phyloP scores from a whole-genome alignment of 352 stramenopile genomes.

The Phytophthora sojae region DNA sequence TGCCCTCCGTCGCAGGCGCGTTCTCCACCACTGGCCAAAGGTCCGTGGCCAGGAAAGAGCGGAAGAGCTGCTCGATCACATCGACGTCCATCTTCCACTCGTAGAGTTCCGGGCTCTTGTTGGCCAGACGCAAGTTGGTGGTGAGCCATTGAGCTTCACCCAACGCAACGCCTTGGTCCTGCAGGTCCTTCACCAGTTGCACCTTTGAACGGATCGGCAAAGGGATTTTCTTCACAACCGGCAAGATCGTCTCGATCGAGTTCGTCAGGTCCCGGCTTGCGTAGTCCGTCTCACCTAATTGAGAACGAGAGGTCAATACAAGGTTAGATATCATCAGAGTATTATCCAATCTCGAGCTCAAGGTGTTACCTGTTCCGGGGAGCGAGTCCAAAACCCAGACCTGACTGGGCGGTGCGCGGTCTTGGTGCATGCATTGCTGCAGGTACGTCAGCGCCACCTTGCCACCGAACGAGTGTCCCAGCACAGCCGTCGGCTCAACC shows the following conservation, averaged over 20 bases:
- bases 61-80: constrained; percentile 79
- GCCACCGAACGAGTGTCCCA: constrained; percentile 83
- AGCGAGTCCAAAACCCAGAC: constrained; percentile 81
- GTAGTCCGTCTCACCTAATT: constrained; percentile 65
- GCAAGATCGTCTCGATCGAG: constrained; percentile 80
- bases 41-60: constrained; percentile 71
- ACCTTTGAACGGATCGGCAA: constrained; percentile 76
- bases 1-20: constrained; percentile 30
- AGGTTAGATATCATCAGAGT: background rate
- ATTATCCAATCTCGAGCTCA: background rate
- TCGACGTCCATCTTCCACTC: constrained; percentile 85
- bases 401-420: constrained; percentile 51
- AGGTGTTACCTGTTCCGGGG: constrained; percentile 59
- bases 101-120: constrained; percentile 64
- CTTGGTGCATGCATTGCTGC: constrained; percentile 55
- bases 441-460: constrained; percentile 83
- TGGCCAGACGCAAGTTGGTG: constrained; percentile 71
- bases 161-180: constrained; percentile 62
- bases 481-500: constrained; percentile 63
- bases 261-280: constrained; percentile 62
- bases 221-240: constrained; percentile 73
- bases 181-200: constrained; percentile 69
- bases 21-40: constrained; percentile 70
- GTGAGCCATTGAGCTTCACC: constrained; percentile 86
- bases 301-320: background rate